Base-by-base conservation (phyloP, 1,139 yeast species). In the Candida pseudoviswanathii region DNA sequence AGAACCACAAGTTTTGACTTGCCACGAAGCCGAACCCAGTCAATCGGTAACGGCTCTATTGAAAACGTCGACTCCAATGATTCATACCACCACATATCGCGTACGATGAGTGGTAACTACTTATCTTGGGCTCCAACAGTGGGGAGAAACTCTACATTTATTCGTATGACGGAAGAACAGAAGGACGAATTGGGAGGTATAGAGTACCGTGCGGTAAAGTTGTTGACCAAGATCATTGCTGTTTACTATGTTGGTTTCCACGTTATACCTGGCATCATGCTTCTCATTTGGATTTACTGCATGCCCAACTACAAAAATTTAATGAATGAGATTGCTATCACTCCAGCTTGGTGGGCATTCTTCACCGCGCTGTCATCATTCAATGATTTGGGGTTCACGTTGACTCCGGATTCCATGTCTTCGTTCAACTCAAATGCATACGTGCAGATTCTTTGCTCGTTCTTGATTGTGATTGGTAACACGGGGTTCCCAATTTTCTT, bases 101-200 rank as follows among this genome's bases (percentile, higher is more conserved):
- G 64, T 43, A 59, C 58, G 36, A 80, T 78, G 80, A 80, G 84
- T 49, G 71, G 84, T 0, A 78, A 75, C 55, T 94, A 92, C 60
- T 73, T 94, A 38, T 90, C 97, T 0, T 92, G 96, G 92, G 81
- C 80, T 27, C 98, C 99, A 0, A 90, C 91, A 0, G 80, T 95
- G 44, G 99, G 97, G n/a, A 81, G 98, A 64, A 95, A 95, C 66
- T 94, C 99, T 1, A 88, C 92, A 0, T 94, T 94, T 72, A 88
- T 89, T 2, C 86, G 86, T 30, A 69, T 94, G 49, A 84, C 89
- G 2, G 90, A 85, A 29, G 86, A 81, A 25, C 98, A 95, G 65
- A 90, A 90, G 60, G 96, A 88, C 52, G 99, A 94, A 65, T 70
- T 94, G 42, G 99, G 99, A 32, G 99, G 99, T 48, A 97, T 94